phyloP scores from a whole-genome alignment of 2,329 filamentous ascomycete species.

The Claviceps sp. region DNA sequence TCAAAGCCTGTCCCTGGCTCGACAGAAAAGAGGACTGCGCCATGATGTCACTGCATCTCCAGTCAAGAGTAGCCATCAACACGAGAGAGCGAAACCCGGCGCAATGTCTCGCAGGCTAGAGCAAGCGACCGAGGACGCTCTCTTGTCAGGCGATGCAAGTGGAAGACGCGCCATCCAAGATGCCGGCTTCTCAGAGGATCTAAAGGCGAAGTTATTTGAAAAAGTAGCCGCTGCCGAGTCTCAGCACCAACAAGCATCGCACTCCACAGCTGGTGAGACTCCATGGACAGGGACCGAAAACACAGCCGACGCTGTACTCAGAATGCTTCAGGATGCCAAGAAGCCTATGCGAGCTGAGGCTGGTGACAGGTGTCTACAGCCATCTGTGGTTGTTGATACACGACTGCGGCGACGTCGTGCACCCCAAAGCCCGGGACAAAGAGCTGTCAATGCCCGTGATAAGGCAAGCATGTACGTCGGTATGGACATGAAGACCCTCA shows the following conservation, averaged over 20 bases:
- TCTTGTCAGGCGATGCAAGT: conserved; percentile 43
- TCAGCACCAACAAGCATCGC: conserved; percentile 22
- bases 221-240: conserved; percentile 44
- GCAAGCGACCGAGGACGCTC: conserved; percentile 49
- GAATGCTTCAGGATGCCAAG: conserved; percentile 72
- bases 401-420: conserved; percentile 29
- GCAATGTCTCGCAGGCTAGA: conserved; percentile 44
- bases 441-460: conserved; percentile 42
- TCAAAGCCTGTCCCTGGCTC: not conserved
- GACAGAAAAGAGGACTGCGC: not conserved
- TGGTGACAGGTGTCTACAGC: conserved; percentile 32
- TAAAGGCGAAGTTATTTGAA: conserved; percentile 43
- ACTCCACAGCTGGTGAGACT: conserved; percentile 24
- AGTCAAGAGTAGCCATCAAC: not conserved
- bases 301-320: conserved; percentile 59
- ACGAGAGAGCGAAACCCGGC: conserved; percentile 17
- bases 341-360: conserved; percentile 48
- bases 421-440: conserved; percentile 28
- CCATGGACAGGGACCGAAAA: conserved; percentile 72
- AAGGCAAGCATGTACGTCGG: conserved; percentile 38
- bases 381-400: conserved; percentile 36
- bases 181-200: conserved; percentile 49
- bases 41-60: not conserved
- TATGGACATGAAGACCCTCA: conserved; percentile 31
- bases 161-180: conserved; percentile 47